A percentile compares a stretch with the other conserved stretches of the same genome.
These are phyloP conservation scores for Ceratocystis cacaofunesta DNA, from an alignment of 2,329 filamentous ascomycete genomes.

Conservation along the genomic window DNA sequence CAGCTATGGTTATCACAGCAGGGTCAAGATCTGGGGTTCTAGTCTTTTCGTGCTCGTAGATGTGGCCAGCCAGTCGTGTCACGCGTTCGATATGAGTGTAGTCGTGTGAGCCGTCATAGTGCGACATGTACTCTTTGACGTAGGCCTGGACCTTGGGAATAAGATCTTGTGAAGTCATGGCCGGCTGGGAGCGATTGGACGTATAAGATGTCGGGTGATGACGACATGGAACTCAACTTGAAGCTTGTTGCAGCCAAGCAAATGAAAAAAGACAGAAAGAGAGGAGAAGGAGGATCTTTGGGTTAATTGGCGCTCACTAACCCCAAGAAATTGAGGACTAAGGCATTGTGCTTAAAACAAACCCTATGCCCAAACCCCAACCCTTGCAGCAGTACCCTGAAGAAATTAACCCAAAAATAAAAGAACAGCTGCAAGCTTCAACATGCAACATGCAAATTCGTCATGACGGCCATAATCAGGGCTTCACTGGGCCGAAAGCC, in stretches of 20 bases:
- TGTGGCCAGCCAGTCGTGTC: conserved; percentile 52
- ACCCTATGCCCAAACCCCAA: too few relatives aligned
- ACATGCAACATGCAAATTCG: neutral
- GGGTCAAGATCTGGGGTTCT: conserved; percentile 20
- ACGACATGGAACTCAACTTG: too few relatives aligned
- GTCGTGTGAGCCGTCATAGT: conserved; percentile 77
- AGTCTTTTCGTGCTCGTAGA: conserved; percentile 37
- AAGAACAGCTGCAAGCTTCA: neutral
- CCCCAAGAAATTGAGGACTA: too few relatives aligned
- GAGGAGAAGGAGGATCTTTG: too few relatives aligned
- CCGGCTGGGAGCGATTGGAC: neutral
- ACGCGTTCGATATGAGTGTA: conserved; percentile 74
- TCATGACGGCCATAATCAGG: neutral
- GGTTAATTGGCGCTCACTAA: too few relatives aligned
- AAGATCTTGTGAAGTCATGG: conserved; percentile 24
- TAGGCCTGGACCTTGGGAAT: conserved; percentile 46
- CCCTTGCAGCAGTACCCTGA: too few relatives aligned
- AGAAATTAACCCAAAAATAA: too few relatives aligned
- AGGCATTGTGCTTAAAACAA: too few relatives aligned
- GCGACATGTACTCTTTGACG: conserved; percentile 56
- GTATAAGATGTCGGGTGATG: too few relatives aligned
- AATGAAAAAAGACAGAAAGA: too few relatives aligned
- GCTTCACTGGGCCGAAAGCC: too few relatives aligned
- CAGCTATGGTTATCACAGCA: conserved; percentile 47
- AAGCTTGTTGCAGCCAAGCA: too few relatives aligned